These are phyloP conservation scores for Phytophthora megakarya DNA, from an alignment of 352 stramenopile genomes.

Conservation along the genomic window DNA sequence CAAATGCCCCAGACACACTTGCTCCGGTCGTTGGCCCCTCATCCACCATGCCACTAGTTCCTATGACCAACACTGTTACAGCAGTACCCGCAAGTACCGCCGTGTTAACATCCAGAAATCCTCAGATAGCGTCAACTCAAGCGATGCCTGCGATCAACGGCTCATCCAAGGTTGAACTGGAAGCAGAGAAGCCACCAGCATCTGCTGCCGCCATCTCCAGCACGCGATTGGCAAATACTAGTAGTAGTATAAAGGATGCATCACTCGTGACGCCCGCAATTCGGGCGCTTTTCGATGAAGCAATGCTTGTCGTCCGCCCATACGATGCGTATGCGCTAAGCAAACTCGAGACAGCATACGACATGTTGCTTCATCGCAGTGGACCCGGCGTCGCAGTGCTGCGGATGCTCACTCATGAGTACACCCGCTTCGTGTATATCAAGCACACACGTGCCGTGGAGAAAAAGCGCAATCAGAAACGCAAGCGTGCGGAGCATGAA, in stretches of 20 bases:
- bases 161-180: conserved; percentile 13
- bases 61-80: neutral
- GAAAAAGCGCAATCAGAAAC: conserved; percentile 71
- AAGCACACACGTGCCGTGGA: conserved; percentile 81
- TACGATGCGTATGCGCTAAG: conserved; percentile 75
- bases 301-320: conserved; percentile 61
- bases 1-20: neutral
- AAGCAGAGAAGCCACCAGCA: conserved; percentile 1
- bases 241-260: no score
- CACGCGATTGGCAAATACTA: conserved; percentile 7
- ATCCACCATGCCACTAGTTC: neutral
- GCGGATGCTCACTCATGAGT: conserved; percentile 77
- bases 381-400: conserved; percentile 71
- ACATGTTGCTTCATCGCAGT: conserved; percentile 60
- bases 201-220: neutral
- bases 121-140: neutral
- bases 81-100: neutral
- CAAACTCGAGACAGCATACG: conserved; percentile 64
- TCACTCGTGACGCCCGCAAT: conserved; percentile 42
- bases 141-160: conserved; percentile 3
- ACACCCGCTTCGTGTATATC: conserved; percentile 84
- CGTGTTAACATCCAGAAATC: neutral
- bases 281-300: conserved; percentile 64
- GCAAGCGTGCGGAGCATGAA: conserved; percentile 70
- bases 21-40: neutral